Evolutionary conservation across 2,329 filamentous ascomycete species (phyloP), one percentile per base, ranked within the genome.

Genomic region (Fusarium dlaminii): DNA sequence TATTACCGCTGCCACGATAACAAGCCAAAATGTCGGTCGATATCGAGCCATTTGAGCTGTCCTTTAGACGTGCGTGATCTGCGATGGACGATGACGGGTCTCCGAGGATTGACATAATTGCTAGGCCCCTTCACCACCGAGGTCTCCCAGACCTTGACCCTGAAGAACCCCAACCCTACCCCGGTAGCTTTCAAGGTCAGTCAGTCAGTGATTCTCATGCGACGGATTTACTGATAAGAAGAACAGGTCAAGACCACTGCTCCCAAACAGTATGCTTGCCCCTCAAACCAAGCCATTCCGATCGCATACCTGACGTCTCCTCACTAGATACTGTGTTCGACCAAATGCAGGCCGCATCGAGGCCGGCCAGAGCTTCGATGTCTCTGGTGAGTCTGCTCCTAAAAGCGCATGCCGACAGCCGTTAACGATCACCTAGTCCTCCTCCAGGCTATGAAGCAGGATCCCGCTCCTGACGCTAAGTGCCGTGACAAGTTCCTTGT

Each of bases 401-500:
- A 27, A 20, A 48, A 45, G 20, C 37, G 17, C 22, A 51, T 24
- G n/a, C 45, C 18, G 34, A n/a, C 45, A 46, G 20, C 37, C 48
- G 18, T 75, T 78, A 62, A 78, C 39, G 42, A 59, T 49, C 36
- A 20, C 27, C 29, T 51, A 97, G 96, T 99, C 66, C 91, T 98
- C 42, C 91, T 99, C 46, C 96, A 99, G 86, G 95, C 96, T 30
- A 98, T 99, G 96, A 98, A 98, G 87, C 91, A 94, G 80, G 95
- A 98, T 80, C 96, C 96, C 63, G 90, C 95, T 27, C 83, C 87
- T 66, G 95, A 98, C 82, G 91, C 93, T 72, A 95, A 94, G 83
- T 99, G 96, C 87, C 93, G 94, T 83, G 96, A 98, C 89, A 98
- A 98, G 87, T 98, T 98, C 84, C 90, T 98, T 62, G 96, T 98